These are phyloP conservation scores for Saccharomyces pastorianus DNA, from an alignment of 1,139 yeast species.

Conservation along the genomic window DNA sequence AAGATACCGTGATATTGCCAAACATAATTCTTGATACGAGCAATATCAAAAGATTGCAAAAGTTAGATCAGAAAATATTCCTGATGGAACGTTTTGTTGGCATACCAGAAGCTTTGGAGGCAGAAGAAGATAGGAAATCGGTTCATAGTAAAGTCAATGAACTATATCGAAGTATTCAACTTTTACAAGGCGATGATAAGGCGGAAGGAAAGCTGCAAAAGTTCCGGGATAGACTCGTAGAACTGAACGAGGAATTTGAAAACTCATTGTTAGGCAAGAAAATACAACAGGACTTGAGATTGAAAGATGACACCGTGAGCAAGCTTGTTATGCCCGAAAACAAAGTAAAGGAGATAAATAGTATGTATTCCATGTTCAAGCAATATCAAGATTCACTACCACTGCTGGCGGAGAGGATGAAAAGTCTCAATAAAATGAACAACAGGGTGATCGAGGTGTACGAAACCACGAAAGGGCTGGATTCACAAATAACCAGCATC, in stretches of 20 bases:
- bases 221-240: constrained; percentile 35
- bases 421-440: constrained; percentile 41
- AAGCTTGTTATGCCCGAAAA: constrained; percentile 15
- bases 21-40: background rate
- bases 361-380: constrained; percentile 35
- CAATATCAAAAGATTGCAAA: background rate
- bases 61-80: background rate
- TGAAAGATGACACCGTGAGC: constrained; percentile 19
- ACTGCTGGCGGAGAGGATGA: constrained; percentile 37
- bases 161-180: constrained; percentile 15
- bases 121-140: background rate
- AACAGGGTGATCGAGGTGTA: constrained; percentile 47
- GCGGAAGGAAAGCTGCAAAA: constrained; percentile 5
- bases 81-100: background rate
- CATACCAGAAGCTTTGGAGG: background rate
- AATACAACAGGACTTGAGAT: constrained; percentile 22
- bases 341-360: constrained; percentile 37
- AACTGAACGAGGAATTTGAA: constrained; percentile 33
- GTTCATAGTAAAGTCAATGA: constrained; percentile 20
- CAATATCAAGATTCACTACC: constrained; percentile 36
- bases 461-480: constrained; percentile 42
- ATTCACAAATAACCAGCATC: constrained; percentile 34
- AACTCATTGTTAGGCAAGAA: constrained; percentile 17
- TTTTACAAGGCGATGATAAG: constrained; percentile 3
- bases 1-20: background rate